phyloP scores from a whole-genome alignment of 345 rosid genomes.

The Noccaea caerulescens region DNA sequence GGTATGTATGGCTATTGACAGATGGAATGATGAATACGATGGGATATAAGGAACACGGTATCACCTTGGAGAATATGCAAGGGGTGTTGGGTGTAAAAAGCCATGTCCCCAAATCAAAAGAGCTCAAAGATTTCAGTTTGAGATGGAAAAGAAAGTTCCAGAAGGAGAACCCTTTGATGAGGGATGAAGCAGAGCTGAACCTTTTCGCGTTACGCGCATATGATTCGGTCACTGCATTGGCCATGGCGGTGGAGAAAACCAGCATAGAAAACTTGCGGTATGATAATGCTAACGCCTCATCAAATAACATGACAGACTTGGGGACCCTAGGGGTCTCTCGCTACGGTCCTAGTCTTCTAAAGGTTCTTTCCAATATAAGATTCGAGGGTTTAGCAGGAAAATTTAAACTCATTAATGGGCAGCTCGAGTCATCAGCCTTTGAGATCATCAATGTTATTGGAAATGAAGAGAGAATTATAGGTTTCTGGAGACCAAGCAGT shows the following conservation, averaged over 20 bases:
- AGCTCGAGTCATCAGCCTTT: slow-evolving; percentile 43
- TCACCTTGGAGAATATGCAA: slow-evolving; percentile 21
- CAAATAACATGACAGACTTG: slow-evolving; percentile 16
- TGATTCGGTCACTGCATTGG: slow-evolving; percentile 49
- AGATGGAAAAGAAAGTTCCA: slow-evolving; percentile 31
- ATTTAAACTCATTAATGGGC: slow-evolving; percentile 43
- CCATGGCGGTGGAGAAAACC: slow-evolving; percentile 43
- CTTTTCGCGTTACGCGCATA: slow-evolving; percentile 43
- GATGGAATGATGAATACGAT: slow-evolving; percentile 24
- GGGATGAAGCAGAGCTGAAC: not conserved
- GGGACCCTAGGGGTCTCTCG: slow-evolving; percentile 20
- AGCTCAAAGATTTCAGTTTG: slow-evolving; percentile 23
- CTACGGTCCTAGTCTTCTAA: slow-evolving; percentile 39
- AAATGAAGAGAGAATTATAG: slow-evolving; percentile 40
- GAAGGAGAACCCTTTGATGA: not conserved
- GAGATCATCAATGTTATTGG: slow-evolving; percentile 51
- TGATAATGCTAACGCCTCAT: not conserved
- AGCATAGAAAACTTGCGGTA: not conserved
- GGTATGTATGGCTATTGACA: slow-evolving; percentile 61
- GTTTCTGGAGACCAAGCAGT: slow-evolving; percentile 47
- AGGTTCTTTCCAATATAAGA: slow-evolving; percentile 27
- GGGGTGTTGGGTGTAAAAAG: slow-evolving; percentile 45
- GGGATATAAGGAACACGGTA: not conserved
- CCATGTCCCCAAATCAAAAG: slow-evolving; percentile 28
- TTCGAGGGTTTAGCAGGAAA: slow-evolving; percentile 50